phyloP scores from a whole-genome alignment of 2,329 filamentous ascomycete genomes.

The Echinosphaeria canescens region DNA sequence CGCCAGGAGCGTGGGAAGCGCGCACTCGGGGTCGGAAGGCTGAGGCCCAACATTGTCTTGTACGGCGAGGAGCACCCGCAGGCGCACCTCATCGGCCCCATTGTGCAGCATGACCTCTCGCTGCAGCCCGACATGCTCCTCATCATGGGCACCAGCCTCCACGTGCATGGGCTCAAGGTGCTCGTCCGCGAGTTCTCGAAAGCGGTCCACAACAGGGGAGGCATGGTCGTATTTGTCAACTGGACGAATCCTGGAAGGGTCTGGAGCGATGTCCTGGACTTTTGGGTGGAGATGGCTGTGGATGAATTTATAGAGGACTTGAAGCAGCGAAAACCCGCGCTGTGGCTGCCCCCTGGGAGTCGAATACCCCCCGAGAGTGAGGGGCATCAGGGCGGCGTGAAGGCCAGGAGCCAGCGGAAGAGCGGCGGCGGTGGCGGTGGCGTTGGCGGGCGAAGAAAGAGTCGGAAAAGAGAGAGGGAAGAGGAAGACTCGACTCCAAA shows the following conservation, averaged over 20 bases:
- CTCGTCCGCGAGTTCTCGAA: slow-evolving; percentile 53
- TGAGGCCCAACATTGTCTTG: slow-evolving; percentile 51
- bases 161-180: slow-evolving; percentile 49
- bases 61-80: slow-evolving; percentile 56
- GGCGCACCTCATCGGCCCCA: slow-evolving; percentile 42
- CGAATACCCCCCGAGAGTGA: too few relatives aligned
- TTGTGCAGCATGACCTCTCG: slow-evolving; percentile 44
- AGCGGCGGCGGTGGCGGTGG: too few relatives aligned
- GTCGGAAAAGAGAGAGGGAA: too few relatives aligned
- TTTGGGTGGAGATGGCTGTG: slow-evolving; percentile 56
- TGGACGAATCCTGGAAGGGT: slow-evolving; percentile 51
- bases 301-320: slow-evolving; percentile 50
- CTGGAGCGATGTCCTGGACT: slow-evolving; percentile 54
- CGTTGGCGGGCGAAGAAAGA: too few relatives aligned
- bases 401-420: too few relatives aligned
- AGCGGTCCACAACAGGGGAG: slow-evolving; percentile 43
- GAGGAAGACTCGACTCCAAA: too few relatives aligned
- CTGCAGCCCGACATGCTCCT: slow-evolving; percentile 44
- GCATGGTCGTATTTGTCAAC: slow-evolving; percentile 53
- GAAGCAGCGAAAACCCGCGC: slow-evolving; percentile 29
- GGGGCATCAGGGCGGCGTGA: too few relatives aligned
- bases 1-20: slow-evolving; percentile 44
- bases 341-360: slow-evolving; percentile 33
- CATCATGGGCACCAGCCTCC: slow-evolving; percentile 48
- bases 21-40: slow-evolving; percentile 41